These are phyloP conservation scores for Blastobotrys arbuscula DNA, from an alignment of 1,139 yeast species.

Conservation along the genomic window DNA sequence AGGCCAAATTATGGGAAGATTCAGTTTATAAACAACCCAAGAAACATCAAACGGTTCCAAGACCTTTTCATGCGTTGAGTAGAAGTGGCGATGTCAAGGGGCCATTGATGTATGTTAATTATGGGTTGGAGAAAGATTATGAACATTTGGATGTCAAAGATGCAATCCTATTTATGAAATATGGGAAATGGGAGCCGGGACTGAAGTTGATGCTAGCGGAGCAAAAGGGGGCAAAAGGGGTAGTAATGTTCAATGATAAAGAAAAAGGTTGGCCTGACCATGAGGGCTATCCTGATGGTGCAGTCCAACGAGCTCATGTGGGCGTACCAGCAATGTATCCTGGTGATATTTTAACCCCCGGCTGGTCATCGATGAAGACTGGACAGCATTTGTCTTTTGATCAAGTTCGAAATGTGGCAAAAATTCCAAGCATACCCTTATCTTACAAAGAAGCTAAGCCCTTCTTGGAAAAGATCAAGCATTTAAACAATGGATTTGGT, in stretches of 20 bases:
- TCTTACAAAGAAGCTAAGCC: slow-evolving; percentile 62
- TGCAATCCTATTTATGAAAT: slow-evolving; percentile 55
- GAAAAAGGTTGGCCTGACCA: slow-evolving; percentile 32
- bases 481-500: slow-evolving; percentile 32
- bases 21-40: slow-evolving; percentile 22
- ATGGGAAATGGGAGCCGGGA: slow-evolving; percentile 50
- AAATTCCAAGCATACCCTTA: slow-evolving; percentile 70
- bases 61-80: slow-evolving; percentile 65
- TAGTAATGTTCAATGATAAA: slow-evolving; percentile 48
- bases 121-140: slow-evolving; percentile 55
- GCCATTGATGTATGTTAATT: slow-evolving; percentile 52
- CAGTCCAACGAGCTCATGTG: slow-evolving; percentile 59
- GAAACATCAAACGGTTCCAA: slow-evolving; percentile 28
- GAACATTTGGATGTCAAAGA: slow-evolving; percentile 38
- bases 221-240: slow-evolving; percentile 47
- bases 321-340: slow-evolving; percentile 61
- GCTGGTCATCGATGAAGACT: slow-evolving; percentile 52
- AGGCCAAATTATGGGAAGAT: slow-evolving; percentile 32
- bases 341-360: slow-evolving; percentile 79
- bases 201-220: slow-evolving; percentile 51
- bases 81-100: slow-evolving; percentile 54
- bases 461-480: slow-evolving; percentile 44
- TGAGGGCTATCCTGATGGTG: slow-evolving; percentile 36
- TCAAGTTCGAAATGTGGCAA: slow-evolving; percentile 53
- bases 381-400: slow-evolving; percentile 37